Base-by-base conservation (phyloP, 768 basidiomycete species). In the Phlebiopsis flavidoalba region DNA sequence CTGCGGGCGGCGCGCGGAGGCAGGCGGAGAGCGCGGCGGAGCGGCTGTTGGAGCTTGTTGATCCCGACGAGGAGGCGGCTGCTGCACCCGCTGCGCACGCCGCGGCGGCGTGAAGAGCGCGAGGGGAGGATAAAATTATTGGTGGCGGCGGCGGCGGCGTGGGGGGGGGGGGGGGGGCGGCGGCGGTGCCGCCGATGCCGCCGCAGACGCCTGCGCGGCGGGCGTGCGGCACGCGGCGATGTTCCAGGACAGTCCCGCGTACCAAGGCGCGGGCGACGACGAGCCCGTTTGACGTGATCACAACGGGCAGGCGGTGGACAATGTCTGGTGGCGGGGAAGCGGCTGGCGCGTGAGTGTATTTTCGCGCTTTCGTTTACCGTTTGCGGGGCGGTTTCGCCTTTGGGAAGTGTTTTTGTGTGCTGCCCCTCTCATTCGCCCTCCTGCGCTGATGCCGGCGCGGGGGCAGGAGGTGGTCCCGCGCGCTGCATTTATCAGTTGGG, bases 11-110 rank as follows among this genome's bases (percentile, higher is more conserved):
- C 84, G 91, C 56, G 95, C 95, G 1, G 91, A 91, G n/a, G 66
- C 95, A 97, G 70, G 95, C 95, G 0, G 92, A 95, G 70, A 94
- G 92, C 69, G 91, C 94, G 8, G 95, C 95, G 0, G 88, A 93
- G 70, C 83, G 92, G 53, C 74, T 98, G 26, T 71, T 96, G 43
- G 95, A 97, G 71, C 80, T 96, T 15, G 88, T 91, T 12, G 91
- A 93, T 63, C 83, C 88, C 14, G 91, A 92, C 51, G 88, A 85
- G 12, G 85, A 85, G n/a, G 8, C 8, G 11, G 40, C 40, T 19
- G 17, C 52, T n/a, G 33, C 33, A 36, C 10, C 46, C 79, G 10
- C 52, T 53, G 10, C 31, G 52, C 15, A 53, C 37, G 37, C 37
- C 37, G 8, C 7, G 14, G 37, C 8, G 37, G 37, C 37, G 37